Evolutionary conservation across 75 land plant genomes (phyloP), one percentile per base, ranked within the genome.

Genomic region (Pinus tabuliformis): DNA sequence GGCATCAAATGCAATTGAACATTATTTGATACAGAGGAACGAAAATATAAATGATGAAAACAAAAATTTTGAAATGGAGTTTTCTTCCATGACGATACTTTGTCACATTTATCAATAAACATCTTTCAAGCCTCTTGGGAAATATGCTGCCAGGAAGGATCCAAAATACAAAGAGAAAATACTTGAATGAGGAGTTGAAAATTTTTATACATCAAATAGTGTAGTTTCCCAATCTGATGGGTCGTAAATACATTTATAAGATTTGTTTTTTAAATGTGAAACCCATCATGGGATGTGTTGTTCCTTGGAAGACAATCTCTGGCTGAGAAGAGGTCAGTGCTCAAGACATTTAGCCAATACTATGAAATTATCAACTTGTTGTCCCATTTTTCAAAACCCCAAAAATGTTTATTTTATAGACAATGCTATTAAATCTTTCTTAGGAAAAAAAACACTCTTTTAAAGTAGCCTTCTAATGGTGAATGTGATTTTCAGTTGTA

Each of bases 121-220:
- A 97, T 66, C 20, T 80, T 77, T 61, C 84, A 84, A 22, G 91
- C 82, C 18, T 90, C 91, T 28, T 72, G 57, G 8, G 98, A 95
- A 62, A 87, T 81, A 45, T 91, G 84, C 71, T 91, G 91, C 76
- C 81, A 77, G 52, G 94, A 85, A 74, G 95, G 90, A 56, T 97
- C 99, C 70, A 92, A 86, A 60, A 89, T 83, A 82, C 92, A 82
- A 13, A 97, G 64, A 39, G 95, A 89, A 79, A 85, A 91, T 12
- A 95, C 86, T 82, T 97, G 99, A 63, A 97, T 80, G 66, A 97
- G 89, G 42, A 95, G 91, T 62, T 97, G 99, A 57, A 91, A 91
- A 83, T 97, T 98, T 83, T 97, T 98, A 70, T 95, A 87, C 16
- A 97, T 86, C 77, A 96, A 79, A 72, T 91, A 90, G 82, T 96